A percentile compares a stretch with the other conserved stretches of the same genome.
These are phyloP conservation scores for Amauroascus niger DNA, from an alignment of 2,329 filamentous ascomycete species.

Conservation along the genomic window DNA sequence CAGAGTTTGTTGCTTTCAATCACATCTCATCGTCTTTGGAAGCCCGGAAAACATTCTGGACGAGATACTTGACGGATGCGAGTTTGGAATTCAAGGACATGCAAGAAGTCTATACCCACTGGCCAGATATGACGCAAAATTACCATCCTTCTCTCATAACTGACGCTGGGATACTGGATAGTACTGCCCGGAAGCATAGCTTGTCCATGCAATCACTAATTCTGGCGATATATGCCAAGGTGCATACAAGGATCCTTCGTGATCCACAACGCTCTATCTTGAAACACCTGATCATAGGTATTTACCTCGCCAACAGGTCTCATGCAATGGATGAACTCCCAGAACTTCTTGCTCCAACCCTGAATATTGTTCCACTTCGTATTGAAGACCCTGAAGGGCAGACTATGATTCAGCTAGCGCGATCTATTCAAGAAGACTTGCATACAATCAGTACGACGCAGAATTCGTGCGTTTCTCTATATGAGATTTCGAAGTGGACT, in stretches of 20 bases:
- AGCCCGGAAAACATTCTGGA: constrained; percentile 39
- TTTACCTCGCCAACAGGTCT: constrained; percentile 74
- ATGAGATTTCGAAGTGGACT: constrained; percentile 67
- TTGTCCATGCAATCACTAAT: constrained; percentile 65
- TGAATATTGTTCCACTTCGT: constrained; percentile 67
- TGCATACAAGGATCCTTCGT: constrained; percentile 1
- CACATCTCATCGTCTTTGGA: constrained; percentile 20
- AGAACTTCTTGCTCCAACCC: constrained; percentile 54
- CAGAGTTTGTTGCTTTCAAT: constrained; percentile 35
- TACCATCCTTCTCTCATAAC: constrained; percentile 44
- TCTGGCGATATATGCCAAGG: constrained; percentile 56
- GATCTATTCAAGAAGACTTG: constrained; percentile 58
- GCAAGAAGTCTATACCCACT: background rate
- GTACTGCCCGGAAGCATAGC: constrained; percentile 42
- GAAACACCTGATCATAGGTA: constrained; percentile 53
- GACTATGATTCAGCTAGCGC: constrained; percentile 45
- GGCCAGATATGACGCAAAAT: constrained; percentile 12
- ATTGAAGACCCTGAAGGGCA: constrained; percentile 34
- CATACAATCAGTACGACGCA: constrained; percentile 47
- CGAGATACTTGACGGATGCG: constrained; percentile 27
- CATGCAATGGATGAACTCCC: constrained; percentile 44
- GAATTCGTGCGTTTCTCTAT: constrained; percentile 53
- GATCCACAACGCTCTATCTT: background rate
- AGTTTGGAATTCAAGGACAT: background rate
- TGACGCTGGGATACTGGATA: constrained; percentile 35